Conservation (phyloP, 768 basidiomycete genomes). For the Trametes cubensis region DNA sequence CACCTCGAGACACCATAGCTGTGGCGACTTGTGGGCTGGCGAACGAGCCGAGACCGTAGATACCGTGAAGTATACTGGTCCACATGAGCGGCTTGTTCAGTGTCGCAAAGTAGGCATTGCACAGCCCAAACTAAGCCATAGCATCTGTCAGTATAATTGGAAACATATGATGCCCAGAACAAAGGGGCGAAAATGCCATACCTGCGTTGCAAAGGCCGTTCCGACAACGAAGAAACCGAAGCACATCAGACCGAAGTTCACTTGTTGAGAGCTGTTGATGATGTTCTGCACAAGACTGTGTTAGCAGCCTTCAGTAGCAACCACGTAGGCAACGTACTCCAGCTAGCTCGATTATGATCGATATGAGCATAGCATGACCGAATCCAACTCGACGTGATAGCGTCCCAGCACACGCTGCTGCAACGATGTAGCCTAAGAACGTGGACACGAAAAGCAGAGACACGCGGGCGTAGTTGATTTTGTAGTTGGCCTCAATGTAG, state of each 20-base stretch:
- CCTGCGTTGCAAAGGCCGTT: conserved; percentile 32
- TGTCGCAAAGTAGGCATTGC: conserved; percentile 32
- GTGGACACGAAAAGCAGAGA: conserved; percentile 31
- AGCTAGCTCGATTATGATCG: conserved; percentile 26
- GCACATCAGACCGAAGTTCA: conserved; percentile 30
- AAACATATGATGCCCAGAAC: too few relatives aligned
- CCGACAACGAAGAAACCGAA: conserved; percentile 35
- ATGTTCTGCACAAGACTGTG: conserved; percentile 30
- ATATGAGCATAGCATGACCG: conserved; percentile 29
- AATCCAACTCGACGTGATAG: conserved; percentile 27
- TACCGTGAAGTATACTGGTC: conserved; percentile 32
- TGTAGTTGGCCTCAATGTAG: conserved; percentile 28
- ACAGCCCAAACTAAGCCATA: conserved; percentile 26
- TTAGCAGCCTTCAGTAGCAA: neutral
- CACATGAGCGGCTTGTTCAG: conserved; percentile 31
- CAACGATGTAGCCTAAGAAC: conserved; percentile 31
- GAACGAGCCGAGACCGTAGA: conserved; percentile 32
- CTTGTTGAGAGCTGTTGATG: conserved; percentile 33
- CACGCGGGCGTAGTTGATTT: conserved; percentile 31
- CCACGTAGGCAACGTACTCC: conserved; percentile 21
- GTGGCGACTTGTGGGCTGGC: conserved; percentile 31
- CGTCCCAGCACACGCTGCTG: conserved; percentile 27
- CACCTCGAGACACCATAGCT: conserved; percentile 28
- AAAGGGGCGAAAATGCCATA: neutral
- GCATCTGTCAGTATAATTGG: too few relatives aligned